Base-by-base conservation (phyloP, 2,329 filamentous ascomycete species). In the Diaporthe batatas region DNA sequence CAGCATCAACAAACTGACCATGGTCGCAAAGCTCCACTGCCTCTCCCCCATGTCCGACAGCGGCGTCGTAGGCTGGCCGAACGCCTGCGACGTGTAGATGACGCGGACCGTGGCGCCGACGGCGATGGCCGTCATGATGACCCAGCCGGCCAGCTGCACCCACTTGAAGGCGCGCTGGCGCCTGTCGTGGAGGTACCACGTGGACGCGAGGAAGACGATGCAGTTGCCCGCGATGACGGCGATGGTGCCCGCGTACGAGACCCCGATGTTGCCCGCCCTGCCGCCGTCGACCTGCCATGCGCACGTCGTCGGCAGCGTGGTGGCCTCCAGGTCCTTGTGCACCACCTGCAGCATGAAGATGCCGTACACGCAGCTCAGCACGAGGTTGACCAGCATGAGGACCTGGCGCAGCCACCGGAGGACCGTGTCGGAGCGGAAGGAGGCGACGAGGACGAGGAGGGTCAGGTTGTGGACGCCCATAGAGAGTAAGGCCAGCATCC, bases 361-460 rank as follows among this genome's bases (percentile, higher is more conserved):
- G 10, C 90, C 89, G 44, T 85, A 87, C 4, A 89, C 81, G 68
- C 87, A 87, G 6, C 87, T 89, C 18, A 93, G 84, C 0, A 84
- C 85, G 74, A 92, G 82, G 80, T 92, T 93, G 74, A 89, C 84
- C 73, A 92, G 86, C 90, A 93, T 93, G 76, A 92, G 85, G 29
- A 88, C 82, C 78, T 92, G 90, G 29, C 91, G 85, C 76, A 93
- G 81, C 90, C 90, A 92, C 58, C 90, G 84, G 65, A 93, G 82
- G 0, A 93, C 89, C 88, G 89, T 90, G 80, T 93, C 91, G 39
- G 91, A 83, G 75, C 89, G 89, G 82, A 91, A 92, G 77, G 92
- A 90, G 77, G 88, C 88, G 1, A 91, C 89, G 44, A 93, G 85
- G 1, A 89, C 90, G n/a, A 93, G 84, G 21, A 93, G 82, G 0